Percentiles rank a stretch among this genome's conserved stretches.
Evolutionary conservation across 2,329 filamentous ascomycete genomes (phyloP).

Genomic region (Claviceps cyperi): DNA sequence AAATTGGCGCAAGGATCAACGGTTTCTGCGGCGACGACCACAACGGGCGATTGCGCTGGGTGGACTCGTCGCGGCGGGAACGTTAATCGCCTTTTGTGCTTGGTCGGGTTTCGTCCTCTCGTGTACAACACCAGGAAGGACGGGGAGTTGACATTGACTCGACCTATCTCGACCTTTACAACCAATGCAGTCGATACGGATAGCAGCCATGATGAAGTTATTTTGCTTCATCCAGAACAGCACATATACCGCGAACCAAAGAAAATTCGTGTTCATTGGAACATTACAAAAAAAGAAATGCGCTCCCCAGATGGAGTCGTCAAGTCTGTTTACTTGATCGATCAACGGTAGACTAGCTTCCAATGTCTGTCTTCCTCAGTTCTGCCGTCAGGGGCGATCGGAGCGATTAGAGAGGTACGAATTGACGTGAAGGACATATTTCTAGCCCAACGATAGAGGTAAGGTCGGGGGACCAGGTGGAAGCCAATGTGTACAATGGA

Average conservation of each 20-base stretch:
- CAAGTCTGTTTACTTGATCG: slow-evolving; percentile 32
- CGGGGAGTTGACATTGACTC: not conserved
- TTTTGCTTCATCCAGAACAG: slow-evolving; percentile 27
- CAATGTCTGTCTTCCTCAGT: not conserved
- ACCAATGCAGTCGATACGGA: not conserved
- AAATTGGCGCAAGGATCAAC: not conserved
- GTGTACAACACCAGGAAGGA: not conserved
- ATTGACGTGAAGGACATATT: slow-evolving; percentile 17
- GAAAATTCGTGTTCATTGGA: slow-evolving; percentile 22
- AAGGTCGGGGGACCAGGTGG: slow-evolving; percentile 27
- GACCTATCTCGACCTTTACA: not conserved
- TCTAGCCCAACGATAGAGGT: slow-evolving; percentile 31
- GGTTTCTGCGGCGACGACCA: not conserved
- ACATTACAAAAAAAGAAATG: slow-evolving; percentile 21
- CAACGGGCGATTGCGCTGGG: not conserved
- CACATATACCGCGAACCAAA: slow-evolving; percentile 22
- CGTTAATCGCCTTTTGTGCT: not conserved
- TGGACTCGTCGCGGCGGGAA: not conserved
- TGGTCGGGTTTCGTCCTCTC: not conserved
- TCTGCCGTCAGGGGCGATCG: not conserved
- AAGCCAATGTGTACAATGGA: slow-evolving; percentile 25
- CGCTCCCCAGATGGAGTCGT: slow-evolving; percentile 34
- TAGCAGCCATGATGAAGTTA: slow-evolving; percentile 1
- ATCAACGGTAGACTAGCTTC: slow-evolving; percentile 27
- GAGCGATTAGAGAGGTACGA: not conserved